Evolutionary conservation across 1,139 yeast species (phyloP).

Genomic region (Suhomyces bribrorum): DNA sequence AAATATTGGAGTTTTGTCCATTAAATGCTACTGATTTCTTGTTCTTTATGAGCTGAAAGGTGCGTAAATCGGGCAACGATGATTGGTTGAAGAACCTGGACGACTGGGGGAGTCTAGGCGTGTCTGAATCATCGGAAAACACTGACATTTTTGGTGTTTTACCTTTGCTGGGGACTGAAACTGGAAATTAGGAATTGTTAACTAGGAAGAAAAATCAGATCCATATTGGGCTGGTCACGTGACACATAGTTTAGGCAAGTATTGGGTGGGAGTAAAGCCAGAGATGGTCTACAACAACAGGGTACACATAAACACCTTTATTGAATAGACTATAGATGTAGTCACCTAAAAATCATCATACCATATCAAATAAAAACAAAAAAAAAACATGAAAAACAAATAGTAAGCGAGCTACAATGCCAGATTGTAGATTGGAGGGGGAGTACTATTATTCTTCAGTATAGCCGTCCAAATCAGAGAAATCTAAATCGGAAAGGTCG

Average conservation of each 20-base stretch:
- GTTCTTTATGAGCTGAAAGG: conserved; percentile 22
- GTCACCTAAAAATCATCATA: conserved; percentile 1
- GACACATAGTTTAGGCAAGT: not conserved
- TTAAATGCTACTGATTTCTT: conserved; percentile 26
- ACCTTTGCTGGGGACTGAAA: not conserved
- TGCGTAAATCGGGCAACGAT: conserved; percentile 32
- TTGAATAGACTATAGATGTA: not conserved
- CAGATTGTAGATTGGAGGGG: not conserved
- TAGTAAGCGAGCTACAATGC: not conserved
- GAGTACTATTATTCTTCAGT: conserved; percentile 4
- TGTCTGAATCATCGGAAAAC: conserved; percentile 18
- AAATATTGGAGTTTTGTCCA: conserved; percentile 34
- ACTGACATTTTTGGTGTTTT: conserved; percentile 6
- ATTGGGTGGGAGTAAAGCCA: too few relatives aligned
- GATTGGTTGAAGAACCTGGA: conserved; percentile 37
- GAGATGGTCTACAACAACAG: too few relatives aligned
- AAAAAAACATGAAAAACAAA: not conserved
- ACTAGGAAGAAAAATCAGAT: conserved; percentile 4
- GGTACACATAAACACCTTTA: not conserved
- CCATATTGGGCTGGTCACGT: conserved; percentile 4
- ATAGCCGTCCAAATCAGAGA: conserved; percentile 18
- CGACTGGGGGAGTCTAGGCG: conserved; percentile 33
- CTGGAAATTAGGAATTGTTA: not conserved
- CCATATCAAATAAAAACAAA: not conserved
- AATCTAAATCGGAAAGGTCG: conserved; percentile 37